Evolutionary conservation across 2,329 filamentous ascomycete genomes (phyloP), one percentile per base, ranked within the genome.

Genomic region (Sporothrix humicola): DNA sequence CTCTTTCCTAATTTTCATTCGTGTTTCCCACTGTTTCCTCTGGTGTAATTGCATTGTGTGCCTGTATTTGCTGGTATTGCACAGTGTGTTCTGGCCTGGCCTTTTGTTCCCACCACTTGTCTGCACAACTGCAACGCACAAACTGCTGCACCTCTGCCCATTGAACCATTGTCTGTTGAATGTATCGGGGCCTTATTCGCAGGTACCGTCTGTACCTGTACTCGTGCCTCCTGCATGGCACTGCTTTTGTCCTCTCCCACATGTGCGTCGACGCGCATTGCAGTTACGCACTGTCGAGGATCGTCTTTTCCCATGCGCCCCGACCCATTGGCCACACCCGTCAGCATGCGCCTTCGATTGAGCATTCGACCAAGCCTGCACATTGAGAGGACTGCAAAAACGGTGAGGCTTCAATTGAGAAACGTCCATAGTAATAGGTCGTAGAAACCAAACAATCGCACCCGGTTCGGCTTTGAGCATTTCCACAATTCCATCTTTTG

Each of bases 201-300:
- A 31, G 52, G 58, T 61, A 42, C 17, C 59, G 37, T 46, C 42
- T 46, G 37, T 59, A 17, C 13, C 42, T 58, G 58, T 37, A 37
- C 59, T 44, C 31, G 8, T 63, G 59, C 59, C 59, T 63, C 59
- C 59, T 65, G 59, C 59, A 65, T 63, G 58, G 58, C 58, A 61
- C 58, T 61, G 58, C 58, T 42, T 42, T 44, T 63, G 59, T 65
- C 59, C 59, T 65, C 37, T 31, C 20, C 44, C 46, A 66, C 20
- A 66, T 66, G 63, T 50, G 63, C 63, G 63, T 66, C 42, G 63
- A 46, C 37, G 42, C 59, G 59, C 44, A 66, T 50, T 66, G 63
- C 63, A 66, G 63, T 4, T 37, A 9, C 37, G 37, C 59, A 63
- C 59, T 46, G 59, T 65, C 59, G 59, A 65, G 59, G 59, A 65